Base-by-base conservation (phyloP, 495 filamentous ascomycete genomes). In the Penicillium paxilli region DNA sequence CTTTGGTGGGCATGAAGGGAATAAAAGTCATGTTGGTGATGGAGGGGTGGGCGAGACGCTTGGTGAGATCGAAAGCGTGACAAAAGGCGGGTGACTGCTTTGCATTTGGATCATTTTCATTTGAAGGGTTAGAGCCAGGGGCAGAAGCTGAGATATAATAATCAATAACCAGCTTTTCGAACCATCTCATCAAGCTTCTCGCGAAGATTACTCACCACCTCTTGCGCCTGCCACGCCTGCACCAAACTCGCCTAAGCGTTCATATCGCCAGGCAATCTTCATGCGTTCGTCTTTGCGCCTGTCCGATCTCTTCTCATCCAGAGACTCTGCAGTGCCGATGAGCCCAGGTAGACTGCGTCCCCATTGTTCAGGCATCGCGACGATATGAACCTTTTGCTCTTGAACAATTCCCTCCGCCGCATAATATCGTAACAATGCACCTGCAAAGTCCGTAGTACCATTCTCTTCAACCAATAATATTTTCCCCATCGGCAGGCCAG, bases 181-280 rank as follows among this genome's bases (percentile, higher is more conserved):
- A 26, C 51, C 25, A 19, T 16, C 10, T 3, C 6, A 19, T 55
- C 54, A 41, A 51, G 22, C 32, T 53, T 45, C 14, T 21, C 24
- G 16, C 42, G 30, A 21, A 32, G 14, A 47, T 57, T 46, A 51
- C 69, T 67, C 65, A 80, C 76, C 56, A 59, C 51, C 85, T 80
- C 80, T 80, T 58, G 79, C 75, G 41, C 76, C 77, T 35, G 78
- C 77, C 49, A 75, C 59, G 19, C 76, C 73, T 23, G 73, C 66
- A 22, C 83, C 73, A 73, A 83, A 80, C 49, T 88, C 84, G 20
- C 91, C 88, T 55, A 97, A 67, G 17, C 86, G 82, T 67, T 97
- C 92, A 73, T 98, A 98, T 69, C 94, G 77, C 94, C 94, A 98
- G 9, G 94, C 94, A 69, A 98, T 98, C 75, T 96, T 97, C 94